phyloP scores from a whole-genome alignment of 257 asterid species.

The Vinca minor region DNA sequence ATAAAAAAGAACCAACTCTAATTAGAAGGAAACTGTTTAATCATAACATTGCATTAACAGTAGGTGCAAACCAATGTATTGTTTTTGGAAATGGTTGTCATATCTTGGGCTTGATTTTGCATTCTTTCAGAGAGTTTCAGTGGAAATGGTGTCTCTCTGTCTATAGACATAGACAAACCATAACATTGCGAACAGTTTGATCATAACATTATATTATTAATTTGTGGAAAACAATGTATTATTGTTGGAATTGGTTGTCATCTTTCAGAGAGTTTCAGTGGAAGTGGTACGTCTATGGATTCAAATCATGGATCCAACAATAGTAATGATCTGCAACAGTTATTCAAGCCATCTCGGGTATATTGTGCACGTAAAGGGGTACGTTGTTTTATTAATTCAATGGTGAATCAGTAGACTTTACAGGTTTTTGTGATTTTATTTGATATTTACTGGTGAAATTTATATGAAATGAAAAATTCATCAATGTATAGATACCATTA shows the following conservation, averaged over 20 bases:
- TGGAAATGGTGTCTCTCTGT: conserved; percentile 14
- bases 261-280: conserved; percentile 22
- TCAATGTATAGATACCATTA: neutral
- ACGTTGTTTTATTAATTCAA: conserved; percentile 3
- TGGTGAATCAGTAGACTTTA: neutral
- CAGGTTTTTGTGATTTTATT: neutral
- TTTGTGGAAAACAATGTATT: too few relatives aligned
- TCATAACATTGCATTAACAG: too few relatives aligned
- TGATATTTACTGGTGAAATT: neutral
- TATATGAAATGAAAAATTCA: neutral
- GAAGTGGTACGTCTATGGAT: conserved; percentile 18
- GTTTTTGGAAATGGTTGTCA: neutral
- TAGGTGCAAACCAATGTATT: too few relatives aligned
- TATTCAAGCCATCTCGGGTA: conserved; percentile 39
- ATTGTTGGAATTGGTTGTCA: neutral
- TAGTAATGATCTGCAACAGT: conserved; percentile 10
- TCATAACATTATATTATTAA: too few relatives aligned
- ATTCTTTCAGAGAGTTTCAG: conserved; percentile 19
- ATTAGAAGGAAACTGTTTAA: too few relatives aligned
- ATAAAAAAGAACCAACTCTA: too few relatives aligned
- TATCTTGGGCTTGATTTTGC: neutral
- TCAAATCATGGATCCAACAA: conserved; percentile 28
- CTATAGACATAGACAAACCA: too few relatives aligned
- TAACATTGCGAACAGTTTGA: too few relatives aligned
- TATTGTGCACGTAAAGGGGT: conserved; percentile 71